Evolutionary conservation across 1,284 basidiomycete genomes (phyloP).

Genomic region (Leccinum laetum): DNA sequence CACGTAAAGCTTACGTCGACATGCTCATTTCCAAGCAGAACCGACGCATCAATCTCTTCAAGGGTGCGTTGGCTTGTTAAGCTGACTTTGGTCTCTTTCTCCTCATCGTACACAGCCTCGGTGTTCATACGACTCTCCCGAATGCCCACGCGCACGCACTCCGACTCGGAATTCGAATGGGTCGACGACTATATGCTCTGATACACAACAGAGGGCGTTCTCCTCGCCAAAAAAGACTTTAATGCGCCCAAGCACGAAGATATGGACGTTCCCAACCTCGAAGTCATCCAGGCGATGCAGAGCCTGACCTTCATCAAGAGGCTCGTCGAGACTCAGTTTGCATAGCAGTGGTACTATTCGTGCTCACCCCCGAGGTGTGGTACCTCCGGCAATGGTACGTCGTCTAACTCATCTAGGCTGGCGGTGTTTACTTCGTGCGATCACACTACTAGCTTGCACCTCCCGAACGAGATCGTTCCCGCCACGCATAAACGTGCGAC

Average conservation of each 20-base stretch:
- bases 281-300: conserved; percentile 99
- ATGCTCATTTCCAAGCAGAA: conserved; percentile 90
- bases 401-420: too few species aligned
- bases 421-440: too few species aligned
- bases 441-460: too few species aligned
- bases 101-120: neutral
- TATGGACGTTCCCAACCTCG: conserved; percentile 94
- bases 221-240: conserved; percentile 67
- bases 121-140: neutral
- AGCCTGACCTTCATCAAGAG: conserved; percentile 95
- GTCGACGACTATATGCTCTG: neutral
- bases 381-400: too few species aligned
- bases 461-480: too few species aligned
- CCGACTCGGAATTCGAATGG: neutral
- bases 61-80: conserved; percentile 67
- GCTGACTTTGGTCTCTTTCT: neutral
- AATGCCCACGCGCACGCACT: neutral
- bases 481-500: too few species aligned
- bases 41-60: conserved; percentile 92
- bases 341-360: conserved; percentile 87
- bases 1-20: conserved; percentile 44
- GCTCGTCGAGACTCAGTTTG: conserved; percentile 97
- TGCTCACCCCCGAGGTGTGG: too few species aligned
- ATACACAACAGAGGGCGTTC: neutral
- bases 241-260: conserved; percentile 98